Evolutionary conservation across 345 rosid genomes (phyloP).

Genomic region (Populus tremula): DNA sequence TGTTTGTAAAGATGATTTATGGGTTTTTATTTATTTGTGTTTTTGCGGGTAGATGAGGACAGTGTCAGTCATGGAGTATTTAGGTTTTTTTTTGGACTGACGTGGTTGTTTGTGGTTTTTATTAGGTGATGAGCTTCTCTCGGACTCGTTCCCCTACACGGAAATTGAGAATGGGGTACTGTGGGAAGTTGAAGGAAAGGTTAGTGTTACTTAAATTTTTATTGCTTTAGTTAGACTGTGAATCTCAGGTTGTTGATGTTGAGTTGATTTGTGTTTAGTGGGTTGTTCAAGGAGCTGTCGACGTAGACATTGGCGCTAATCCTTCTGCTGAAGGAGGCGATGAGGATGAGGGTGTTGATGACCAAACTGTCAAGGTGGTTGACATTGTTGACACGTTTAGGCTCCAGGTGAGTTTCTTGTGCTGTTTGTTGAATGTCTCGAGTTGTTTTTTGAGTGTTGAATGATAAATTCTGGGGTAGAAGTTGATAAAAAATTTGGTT

Average conservation of each 20-base stretch:
- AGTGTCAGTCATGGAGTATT: neutral
- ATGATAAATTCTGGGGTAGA: neutral
- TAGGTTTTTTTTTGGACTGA: neutral
- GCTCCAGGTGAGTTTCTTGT: constrained; percentile 64
- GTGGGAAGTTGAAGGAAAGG: constrained; percentile 95
- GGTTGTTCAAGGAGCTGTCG: constrained; percentile 72
- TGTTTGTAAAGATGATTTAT: neutral
- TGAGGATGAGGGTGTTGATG: constrained; percentile 91
- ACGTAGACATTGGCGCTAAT: constrained; percentile 90
- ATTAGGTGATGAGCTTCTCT: constrained; percentile 76
- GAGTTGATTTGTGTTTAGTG: constrained; percentile 41
- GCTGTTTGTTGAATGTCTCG: neutral
- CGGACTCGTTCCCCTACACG: constrained; percentile 86
- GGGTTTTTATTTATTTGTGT: neutral
- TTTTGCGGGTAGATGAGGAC: neutral
- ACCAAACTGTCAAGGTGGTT: constrained; percentile 73
- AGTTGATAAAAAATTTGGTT: neutral
- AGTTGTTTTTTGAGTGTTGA: neutral
- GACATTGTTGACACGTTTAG: constrained; percentile 97
- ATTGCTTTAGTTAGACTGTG: neutral
- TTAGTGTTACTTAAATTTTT: constrained; percentile 7
- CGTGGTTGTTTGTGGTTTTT: neutral
- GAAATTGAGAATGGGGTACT: constrained; percentile 63
- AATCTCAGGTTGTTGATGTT: neutral
- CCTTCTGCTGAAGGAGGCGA: constrained; percentile 90